These are phyloP conservation scores for Suhomyces chickasaworum DNA, from an alignment of 1,139 yeast species.

Conservation along the genomic window DNA sequence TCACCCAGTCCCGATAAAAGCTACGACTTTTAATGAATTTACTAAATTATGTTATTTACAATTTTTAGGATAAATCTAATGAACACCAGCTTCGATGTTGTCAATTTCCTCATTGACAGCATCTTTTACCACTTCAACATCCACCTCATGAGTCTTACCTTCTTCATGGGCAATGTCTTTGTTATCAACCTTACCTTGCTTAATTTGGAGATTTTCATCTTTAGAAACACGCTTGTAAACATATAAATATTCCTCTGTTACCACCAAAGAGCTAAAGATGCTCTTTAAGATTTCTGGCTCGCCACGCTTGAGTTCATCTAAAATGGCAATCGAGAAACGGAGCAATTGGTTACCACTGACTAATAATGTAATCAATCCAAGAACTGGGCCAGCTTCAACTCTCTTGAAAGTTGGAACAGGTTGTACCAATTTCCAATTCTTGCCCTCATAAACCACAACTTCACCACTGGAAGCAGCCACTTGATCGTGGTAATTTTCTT, in stretches of 20 bases:
- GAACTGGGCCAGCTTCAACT: slow-evolving; percentile 5
- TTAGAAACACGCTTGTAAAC: slow-evolving; percentile 31
- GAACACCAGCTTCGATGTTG: slow-evolving; percentile 10
- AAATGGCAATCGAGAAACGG: not conserved
- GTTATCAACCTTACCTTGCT: not conserved
- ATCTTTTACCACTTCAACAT: slow-evolving; percentile 13
- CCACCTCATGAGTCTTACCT: slow-evolving; percentile 11
- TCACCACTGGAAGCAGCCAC: slow-evolving; percentile 9
- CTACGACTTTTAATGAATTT: not conserved
- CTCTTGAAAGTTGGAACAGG: slow-evolving; percentile 26
- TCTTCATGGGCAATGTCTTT: slow-evolving; percentile 2
- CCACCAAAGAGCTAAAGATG: slow-evolving; percentile 27
- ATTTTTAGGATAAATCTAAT: not conserved
- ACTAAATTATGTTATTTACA: not conserved
- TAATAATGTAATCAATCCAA: not conserved
- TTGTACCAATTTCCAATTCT: slow-evolving; percentile 32
- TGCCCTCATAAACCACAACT: slow-evolving; percentile 17
- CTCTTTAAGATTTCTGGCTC: slow-evolving; percentile 18
- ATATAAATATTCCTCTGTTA: slow-evolving; percentile 29
- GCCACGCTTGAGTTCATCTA: slow-evolving; percentile 23
- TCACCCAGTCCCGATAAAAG: slow-evolving; percentile 13
- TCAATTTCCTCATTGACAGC: slow-evolving; percentile 17
- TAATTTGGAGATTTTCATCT: slow-evolving; percentile 15
- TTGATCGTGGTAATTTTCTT: slow-evolving; percentile 34
- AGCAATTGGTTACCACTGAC: not conserved